Evolutionary conservation across 2,329 filamentous ascomycete genomes (phyloP), one percentile per base, ranked within the genome.

Genomic region (Arthrobotrys megalospora): DNA sequence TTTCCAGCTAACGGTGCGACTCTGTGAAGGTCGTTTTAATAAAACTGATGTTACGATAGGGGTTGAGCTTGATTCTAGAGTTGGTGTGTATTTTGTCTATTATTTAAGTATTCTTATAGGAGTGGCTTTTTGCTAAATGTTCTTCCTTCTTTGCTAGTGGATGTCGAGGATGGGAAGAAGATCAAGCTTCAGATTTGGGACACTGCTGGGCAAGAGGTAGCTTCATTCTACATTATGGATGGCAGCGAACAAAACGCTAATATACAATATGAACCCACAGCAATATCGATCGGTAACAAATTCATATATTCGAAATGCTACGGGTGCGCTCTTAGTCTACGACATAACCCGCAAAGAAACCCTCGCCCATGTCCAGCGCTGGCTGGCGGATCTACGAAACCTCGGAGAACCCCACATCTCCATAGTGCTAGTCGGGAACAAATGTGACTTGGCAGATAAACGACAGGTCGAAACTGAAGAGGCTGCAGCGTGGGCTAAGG

Each of bases 361-460:
- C 6, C 98, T 98, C 83, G 86, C 90, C 79, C 94, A 95, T 82
- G 95, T 93, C 68, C 96, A 93, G 36, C 91, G 93, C 85, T 99
- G 96, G 96, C 90, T 98, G 52, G 91, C 95, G 82, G 96, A 99
- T 85, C 88, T 99, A 80, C 90, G 94, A 48, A 93, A 96, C 84
- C 97, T 98, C 82, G 96, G 96, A 62, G 96, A 98, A 85, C 93
- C 96, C 24, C 93, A 96, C 82, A 97, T 98, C 80, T 93, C 97
- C 53, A 93, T 98, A 14, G 91, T 99, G 19, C 86, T 99, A 5
- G 96, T 99, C 4, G 96, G 96, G 48, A 99, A 99, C 86, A 99
- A 99, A 85, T 90, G 90, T 38, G 96, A 99, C 85, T 87, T 98
- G 48, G 90, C 92, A 0, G 86, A 87, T 60, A 90, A 90, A 85